Evolutionary conservation across 1,139 yeast species (phyloP).

Genomic region (Scheffersomyces quercinus): DNA sequence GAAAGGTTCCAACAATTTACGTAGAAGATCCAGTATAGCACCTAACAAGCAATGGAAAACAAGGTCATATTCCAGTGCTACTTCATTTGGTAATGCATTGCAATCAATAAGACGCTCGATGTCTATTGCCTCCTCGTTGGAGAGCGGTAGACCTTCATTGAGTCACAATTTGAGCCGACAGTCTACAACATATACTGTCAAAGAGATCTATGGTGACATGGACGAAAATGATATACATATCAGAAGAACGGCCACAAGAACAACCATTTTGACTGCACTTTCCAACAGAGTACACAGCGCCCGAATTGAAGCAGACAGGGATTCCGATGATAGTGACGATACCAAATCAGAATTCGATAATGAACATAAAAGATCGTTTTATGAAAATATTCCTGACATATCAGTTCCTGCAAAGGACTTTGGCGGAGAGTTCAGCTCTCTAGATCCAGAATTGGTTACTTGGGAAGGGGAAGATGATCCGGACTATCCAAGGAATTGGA

Average conservation of each 20-base stretch:
- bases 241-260: constrained; percentile 38
- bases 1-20: too few relatives aligned
- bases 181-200: constrained; percentile 10
- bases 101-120: not conserved
- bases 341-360: not conserved
- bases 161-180: not conserved
- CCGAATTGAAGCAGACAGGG: constrained; percentile 5
- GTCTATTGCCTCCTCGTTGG: not conserved
- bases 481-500: constrained; percentile 63
- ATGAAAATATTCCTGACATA: constrained; percentile 32
- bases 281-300: constrained; percentile 23
- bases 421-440: constrained; percentile 49
- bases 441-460: constrained; percentile 65
- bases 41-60: not conserved
- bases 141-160: not conserved
- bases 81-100: not conserved
- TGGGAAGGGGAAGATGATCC: constrained; percentile 69
- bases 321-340: not conserved
- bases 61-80: not conserved
- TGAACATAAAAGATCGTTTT: constrained; percentile 6
- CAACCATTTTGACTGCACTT: constrained; percentile 39
- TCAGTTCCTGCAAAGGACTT: constrained; percentile 44
- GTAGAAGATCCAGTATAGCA: not conserved
- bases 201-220: constrained; percentile 20
- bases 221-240: constrained; percentile 29